Base-by-base conservation (phyloP, 2,329 filamentous ascomycete genomes). In the Pseudocercospora eumusae region DNA sequence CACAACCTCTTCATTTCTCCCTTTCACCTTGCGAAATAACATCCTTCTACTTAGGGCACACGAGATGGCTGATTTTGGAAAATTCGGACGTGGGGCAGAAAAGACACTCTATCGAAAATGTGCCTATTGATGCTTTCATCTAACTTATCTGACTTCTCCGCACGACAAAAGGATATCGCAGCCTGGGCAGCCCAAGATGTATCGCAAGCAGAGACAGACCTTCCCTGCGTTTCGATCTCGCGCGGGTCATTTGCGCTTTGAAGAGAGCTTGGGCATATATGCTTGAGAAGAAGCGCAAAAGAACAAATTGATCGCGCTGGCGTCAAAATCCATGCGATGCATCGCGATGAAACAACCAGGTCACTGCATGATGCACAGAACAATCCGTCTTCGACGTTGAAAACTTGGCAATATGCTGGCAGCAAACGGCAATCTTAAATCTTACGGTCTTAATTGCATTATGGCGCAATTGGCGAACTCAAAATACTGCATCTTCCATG, bases 371-470 rank as follows among this genome's bases (percentile, higher is more conserved):
- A 23, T 50, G 47, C 47, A 25, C 47, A 50, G 15, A n/a, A 50
- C 47, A 5, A 50, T 11, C 33, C 20, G 25, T 28, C 47, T 50
- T 50, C 21, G 23, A 50, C 47, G 47, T 50, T 50, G 47, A 50
- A n/a, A 50, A 28, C 47, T 27, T 50, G 23, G 47, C 47, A n/a
- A 13, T 21, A 28, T 21, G 15, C 42, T 27, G 23, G 47, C 47
- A 50, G 47, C 20, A 50, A 50, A 50, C 47, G 47, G 47, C 23
- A 50, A 50, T 50, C 47, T 50, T 28, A 25, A 50, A 50, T 50
- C 47, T 50, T 28, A 25, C 11, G 15, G 15, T 21, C 25, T 27
- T 25, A 50, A 23, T 11, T 11, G 47, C 23, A 27, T 23, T 23
- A 25, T 27, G 47, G 47, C 47, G 47, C 47, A 25, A 50, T 50